These are phyloP conservation scores for Microstegium vimineum DNA, from an alignment of 176 grass and related monocot genomes.

Conservation along the genomic window DNA sequence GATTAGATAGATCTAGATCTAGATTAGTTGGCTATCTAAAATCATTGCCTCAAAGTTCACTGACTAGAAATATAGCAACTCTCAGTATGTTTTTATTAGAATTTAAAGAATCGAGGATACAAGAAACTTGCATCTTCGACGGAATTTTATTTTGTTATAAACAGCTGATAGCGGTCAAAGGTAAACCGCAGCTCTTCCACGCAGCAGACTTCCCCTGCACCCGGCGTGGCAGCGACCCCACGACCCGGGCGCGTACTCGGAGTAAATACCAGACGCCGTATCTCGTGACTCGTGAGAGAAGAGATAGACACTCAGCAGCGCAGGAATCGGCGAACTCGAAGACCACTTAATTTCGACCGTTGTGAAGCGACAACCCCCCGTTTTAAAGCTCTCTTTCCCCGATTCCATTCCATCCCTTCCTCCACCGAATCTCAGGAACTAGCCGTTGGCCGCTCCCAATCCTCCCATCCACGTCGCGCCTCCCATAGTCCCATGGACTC, in stretches of 20 bases:
- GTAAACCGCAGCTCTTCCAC: no score
- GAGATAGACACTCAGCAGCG: neutral
- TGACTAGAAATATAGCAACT: no score
- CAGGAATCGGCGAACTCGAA: neutral
- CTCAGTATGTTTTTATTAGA: no score
- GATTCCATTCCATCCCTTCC: neutral
- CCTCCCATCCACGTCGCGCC: neutral
- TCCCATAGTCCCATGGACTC: conserved; percentile 49
- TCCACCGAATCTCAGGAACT: conserved; percentile 4
- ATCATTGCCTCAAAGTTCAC: no score
- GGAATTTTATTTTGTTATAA: no score
- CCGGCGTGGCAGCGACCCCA: neutral
- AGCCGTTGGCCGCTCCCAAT: conserved; percentile 36
- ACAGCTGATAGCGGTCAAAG: no score
- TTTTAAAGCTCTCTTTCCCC: neutral
- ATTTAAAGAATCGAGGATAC: no score
- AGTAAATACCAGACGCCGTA: neutral
- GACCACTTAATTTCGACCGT: conserved; percentile 34
- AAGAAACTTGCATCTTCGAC: no score
- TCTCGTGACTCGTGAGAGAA: neutral
- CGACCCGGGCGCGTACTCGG: neutral
- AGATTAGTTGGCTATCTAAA: no score
- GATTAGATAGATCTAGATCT: no score
- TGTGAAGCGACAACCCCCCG: neutral
- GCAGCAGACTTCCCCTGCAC: no score